phyloP scores from a whole-genome alignment of 129 eudicot species.

The Arctium minus region DNA sequence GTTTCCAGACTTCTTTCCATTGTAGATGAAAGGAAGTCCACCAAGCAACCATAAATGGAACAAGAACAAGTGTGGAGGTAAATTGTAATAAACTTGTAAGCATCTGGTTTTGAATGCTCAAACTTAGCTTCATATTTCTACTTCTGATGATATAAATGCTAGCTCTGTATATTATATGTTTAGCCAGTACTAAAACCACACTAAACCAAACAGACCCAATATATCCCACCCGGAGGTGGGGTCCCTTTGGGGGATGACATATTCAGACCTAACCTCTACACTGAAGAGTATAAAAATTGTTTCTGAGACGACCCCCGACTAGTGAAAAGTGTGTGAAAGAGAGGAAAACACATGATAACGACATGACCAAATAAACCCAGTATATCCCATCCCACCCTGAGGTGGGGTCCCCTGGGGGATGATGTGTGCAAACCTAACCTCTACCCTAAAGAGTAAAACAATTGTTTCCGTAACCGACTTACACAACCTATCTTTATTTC shows the following conservation, averaged over 20 bases:
- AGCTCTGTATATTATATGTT: not conserved
- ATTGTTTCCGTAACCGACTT: not conserved
- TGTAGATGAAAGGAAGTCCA: constrained; percentile 53
- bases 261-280: no score
- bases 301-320: no score
- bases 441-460: not conserved
- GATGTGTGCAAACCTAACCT: not conserved
- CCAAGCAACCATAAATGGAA: constrained; percentile 8
- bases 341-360: not conserved
- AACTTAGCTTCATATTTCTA: constrained; percentile 11
- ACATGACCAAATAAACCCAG: not conserved
- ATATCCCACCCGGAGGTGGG: not conserved
- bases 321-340: not conserved
- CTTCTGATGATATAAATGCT: constrained; percentile 11
- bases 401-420: not conserved
- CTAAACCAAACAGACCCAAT: not conserved
- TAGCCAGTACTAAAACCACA: not conserved
- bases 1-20: constrained; percentile 77
- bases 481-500: constrained; percentile 13
- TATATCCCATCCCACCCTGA: not conserved
- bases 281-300: no score
- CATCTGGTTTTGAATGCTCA: constrained; percentile 15
- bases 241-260: no score
- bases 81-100: constrained; percentile 26
- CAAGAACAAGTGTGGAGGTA: constrained; percentile 22